Base-by-base conservation (phyloP, 148 eudicot genomes). In the Dianthus caryophyllus region DNA sequence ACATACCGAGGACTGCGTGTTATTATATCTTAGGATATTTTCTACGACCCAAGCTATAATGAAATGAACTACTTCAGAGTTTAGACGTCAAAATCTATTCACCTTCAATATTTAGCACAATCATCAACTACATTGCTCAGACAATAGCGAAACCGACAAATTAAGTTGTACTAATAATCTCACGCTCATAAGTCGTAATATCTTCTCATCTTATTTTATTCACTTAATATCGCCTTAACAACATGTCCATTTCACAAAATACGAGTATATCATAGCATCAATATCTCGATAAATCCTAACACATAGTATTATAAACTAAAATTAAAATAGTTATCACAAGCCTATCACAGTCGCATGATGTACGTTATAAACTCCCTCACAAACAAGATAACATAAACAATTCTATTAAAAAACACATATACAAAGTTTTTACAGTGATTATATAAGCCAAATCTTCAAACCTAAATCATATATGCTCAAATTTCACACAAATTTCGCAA, bases 341-440 rank as follows among this genome's bases (percentile, higher is more conserved):
- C 66, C 41, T n/a, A 44, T 10, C 46, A 20, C n/a, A 54, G 29
- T 24, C 52, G 38, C 47, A 11, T 49, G 39, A 12, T 25, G 14
- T 53, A 73, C 16, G 20, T 20, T 10, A 50, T 29, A 29, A 51
- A 53, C 43, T 44, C 16, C 25, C 2, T 58, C 17, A 36, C 30
- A 20, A 58, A 31, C 62, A 30, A 58, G 14, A 43, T 59, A 41
- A 58, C 62, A 2, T 17, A 58, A 31, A 58, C 11, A 18, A 53
- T 25, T 53, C 22, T 53, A 53, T 25, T 53, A 9, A n/a, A n/a
- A n/a, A n/a, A n/a, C n/a, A n/a, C n/a, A n/a, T n/a, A n/a, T 66
- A 86, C 80, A 69, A 92, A 92, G 50, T 83, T 73, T 68, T 84
- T 87, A 25, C n/a, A 30, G 88, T 94, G 33, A 89, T 87, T 81